Conservation (phyloP, 768 basidiomycete species). For the Heimioporus sp. region DNA sequence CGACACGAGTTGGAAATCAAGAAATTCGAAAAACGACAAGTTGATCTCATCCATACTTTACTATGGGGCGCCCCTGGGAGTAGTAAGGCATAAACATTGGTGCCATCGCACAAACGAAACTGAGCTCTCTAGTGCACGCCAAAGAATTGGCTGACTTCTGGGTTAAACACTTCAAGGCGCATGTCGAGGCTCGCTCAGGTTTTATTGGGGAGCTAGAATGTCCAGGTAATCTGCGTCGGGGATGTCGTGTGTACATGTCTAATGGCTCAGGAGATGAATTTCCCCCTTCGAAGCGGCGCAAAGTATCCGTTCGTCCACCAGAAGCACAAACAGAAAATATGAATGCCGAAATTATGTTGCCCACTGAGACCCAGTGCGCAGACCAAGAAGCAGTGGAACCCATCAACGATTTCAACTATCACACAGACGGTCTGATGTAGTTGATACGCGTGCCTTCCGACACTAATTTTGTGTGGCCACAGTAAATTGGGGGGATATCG, state of each 20-base stretch:
- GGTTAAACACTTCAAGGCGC: conserved; percentile 67
- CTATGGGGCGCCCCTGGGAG: conserved; percentile 65
- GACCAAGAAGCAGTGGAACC: conserved; percentile 7
- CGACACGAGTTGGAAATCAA: conserved; percentile 52
- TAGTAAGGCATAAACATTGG: conserved; percentile 42
- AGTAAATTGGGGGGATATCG: conserved; percentile 23
- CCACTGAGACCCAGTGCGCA: conserved; percentile 12
- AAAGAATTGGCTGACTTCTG: conserved; percentile 71
- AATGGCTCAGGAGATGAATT: conserved; percentile 32
- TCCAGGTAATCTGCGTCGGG: conserved; percentile 10
- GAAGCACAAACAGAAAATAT: background rate
- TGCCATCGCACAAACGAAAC: background rate
- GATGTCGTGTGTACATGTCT: background rate
- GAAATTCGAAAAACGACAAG: conserved; percentile 53
- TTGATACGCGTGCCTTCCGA: background rate
- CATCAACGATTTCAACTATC: conserved; percentile 22
- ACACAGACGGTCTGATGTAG: conserved; percentile 19
- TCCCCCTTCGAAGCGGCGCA: conserved; percentile 50
- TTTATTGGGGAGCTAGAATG: conserved; percentile 6
- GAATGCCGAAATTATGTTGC: background rate
- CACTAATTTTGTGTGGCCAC: conserved; percentile 6
- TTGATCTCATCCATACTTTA: conserved; percentile 55
- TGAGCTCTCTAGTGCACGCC: conserved; percentile 51
- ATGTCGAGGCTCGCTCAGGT: conserved; percentile 59
- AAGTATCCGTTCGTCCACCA: conserved; percentile 20